phyloP scores from a whole-genome alignment of 2,329 filamentous ascomycete genomes.

The Arthroderma sp. region DNA sequence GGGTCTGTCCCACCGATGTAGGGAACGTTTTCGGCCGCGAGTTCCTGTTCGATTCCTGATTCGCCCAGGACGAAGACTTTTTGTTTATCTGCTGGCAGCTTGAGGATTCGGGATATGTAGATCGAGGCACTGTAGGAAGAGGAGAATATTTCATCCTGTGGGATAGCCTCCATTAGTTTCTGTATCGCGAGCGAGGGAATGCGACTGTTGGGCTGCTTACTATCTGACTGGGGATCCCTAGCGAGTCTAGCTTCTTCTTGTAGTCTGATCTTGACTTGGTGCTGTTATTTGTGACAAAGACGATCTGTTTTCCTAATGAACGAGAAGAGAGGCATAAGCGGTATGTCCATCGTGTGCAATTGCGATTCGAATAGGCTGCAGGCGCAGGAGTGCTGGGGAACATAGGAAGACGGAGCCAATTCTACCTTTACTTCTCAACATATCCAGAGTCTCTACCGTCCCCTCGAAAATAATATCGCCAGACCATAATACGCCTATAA shows the following conservation, averaged over 20 bases:
- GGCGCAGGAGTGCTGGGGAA: background rate
- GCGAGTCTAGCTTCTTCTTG: conserved; percentile 69
- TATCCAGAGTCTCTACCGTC: conserved; percentile 69
- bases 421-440: conserved; percentile 67
- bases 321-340: background rate
- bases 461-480: conserved; percentile 81
- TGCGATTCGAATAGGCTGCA: too few relatives aligned
- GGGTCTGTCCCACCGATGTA: conserved; percentile 82
- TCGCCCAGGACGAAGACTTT: conserved; percentile 94
- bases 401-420: background rate
- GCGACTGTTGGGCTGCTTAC: conserved; percentile 23
- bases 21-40: conserved; percentile 62
- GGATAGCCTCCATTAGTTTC: background rate
- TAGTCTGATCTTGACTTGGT: conserved; percentile 92
- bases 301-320: conserved; percentile 63
- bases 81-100: conserved; percentile 63
- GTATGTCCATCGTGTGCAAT: too few relatives aligned
- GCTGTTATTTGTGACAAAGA: conserved; percentile 98
- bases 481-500: conserved; percentile 84
- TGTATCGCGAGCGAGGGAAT: background rate
- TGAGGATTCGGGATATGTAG: conserved; percentile 87
- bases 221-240: conserved; percentile 65
- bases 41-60: conserved; percentile 77
- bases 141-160: conserved; percentile 80
- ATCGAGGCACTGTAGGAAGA: conserved; percentile 90